phyloP scores from a whole-genome alignment of 371 early-diverging fungal species.

The Rhizopus sp. region DNA sequence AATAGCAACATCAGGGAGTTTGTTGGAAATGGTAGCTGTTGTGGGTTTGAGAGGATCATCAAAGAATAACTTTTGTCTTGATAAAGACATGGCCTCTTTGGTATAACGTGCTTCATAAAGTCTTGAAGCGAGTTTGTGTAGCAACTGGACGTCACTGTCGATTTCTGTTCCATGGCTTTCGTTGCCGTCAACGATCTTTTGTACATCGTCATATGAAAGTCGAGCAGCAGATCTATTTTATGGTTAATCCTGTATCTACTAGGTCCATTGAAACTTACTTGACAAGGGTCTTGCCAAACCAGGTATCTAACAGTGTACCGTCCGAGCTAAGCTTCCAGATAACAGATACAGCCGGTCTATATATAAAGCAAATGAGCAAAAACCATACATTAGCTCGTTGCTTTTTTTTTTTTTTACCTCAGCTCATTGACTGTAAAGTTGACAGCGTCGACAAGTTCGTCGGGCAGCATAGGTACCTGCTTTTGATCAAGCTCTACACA shows the following conservation, averaged over 20 bases:
- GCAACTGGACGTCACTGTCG: slow-evolving; percentile 31
- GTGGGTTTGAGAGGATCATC: slow-evolving; percentile 52
- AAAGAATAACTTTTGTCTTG: slow-evolving; percentile 21
- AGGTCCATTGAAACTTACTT: slow-evolving; percentile 33
- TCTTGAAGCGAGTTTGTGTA: slow-evolving; percentile 14
- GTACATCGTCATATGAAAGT: slow-evolving; percentile 89
- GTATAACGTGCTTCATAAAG: slow-evolving; percentile 16
- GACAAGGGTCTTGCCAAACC: slow-evolving; percentile 84
- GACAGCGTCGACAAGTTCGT: slow-evolving; percentile 73
- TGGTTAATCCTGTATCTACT: not conserved
- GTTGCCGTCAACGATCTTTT: slow-evolving; percentile 72
- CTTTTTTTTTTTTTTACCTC: slow-evolving; percentile 34
- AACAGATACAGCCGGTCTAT: slow-evolving; percentile 84
- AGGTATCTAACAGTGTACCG: slow-evolving; percentile 68
- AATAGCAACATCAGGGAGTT: slow-evolving; percentile 81
- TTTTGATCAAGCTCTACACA: slow-evolving; percentile 94
- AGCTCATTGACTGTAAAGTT: slow-evolving; percentile 35
- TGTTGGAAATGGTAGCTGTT: slow-evolving; percentile 65
- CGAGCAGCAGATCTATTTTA: slow-evolving; percentile 57
- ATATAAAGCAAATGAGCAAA: not conserved
- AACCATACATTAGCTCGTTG: no score
- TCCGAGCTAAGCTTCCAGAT: slow-evolving; percentile 82
- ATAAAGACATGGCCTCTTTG: slow-evolving; percentile 23
- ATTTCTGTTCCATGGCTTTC: slow-evolving; percentile 21
- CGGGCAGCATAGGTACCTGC: slow-evolving; percentile 97